A percentile compares a stretch with the other conserved stretches of the same genome.
These are phyloP conservation scores for Jaenimonas drosophilae DNA, from an alignment of 208 protist genomes.

Conservation along the genomic window DNA sequence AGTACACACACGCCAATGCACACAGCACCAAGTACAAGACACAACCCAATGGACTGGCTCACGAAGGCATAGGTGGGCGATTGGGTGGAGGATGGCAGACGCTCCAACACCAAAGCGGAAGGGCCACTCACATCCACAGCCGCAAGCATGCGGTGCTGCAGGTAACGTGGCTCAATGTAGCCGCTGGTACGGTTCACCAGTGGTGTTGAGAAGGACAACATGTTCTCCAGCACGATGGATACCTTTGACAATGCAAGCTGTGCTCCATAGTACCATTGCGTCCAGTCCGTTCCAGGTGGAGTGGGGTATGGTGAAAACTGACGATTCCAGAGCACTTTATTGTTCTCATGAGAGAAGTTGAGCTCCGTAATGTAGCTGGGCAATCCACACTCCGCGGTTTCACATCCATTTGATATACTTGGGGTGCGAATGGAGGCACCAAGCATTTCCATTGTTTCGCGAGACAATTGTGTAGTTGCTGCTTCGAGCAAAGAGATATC, in stretches of 20 bases:
- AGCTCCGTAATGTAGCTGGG: not conserved
- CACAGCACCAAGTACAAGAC: not conserved
- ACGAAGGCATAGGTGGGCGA: not conserved
- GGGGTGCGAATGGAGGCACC: not conserved
- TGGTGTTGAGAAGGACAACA: constrained; percentile 1
- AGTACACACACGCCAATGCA: not conserved
- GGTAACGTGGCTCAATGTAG: not conserved
- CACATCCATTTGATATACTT: not conserved
- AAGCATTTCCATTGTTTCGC: not conserved
- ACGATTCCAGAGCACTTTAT: too few relatives aligned
- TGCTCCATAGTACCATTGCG: not conserved
- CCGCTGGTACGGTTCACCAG: constrained; percentile 1
- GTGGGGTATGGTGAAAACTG: too few relatives aligned
- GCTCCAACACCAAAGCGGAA: not conserved
- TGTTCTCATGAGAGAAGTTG: too few relatives aligned
- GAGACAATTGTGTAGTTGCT: not conserved
- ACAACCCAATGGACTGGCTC: constrained; percentile 1
- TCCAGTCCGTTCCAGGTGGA: not conserved
- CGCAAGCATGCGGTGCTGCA: not conserved
- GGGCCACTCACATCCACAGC: not conserved
- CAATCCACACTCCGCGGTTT: not conserved
- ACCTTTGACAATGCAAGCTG: constrained; percentile 1
- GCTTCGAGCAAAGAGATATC: not conserved
- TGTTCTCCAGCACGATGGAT: not conserved
- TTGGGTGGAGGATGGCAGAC: not conserved